phyloP scores from a whole-genome alignment of 2,329 filamentous ascomycete genomes.

The Byssochlamys sp. region DNA sequence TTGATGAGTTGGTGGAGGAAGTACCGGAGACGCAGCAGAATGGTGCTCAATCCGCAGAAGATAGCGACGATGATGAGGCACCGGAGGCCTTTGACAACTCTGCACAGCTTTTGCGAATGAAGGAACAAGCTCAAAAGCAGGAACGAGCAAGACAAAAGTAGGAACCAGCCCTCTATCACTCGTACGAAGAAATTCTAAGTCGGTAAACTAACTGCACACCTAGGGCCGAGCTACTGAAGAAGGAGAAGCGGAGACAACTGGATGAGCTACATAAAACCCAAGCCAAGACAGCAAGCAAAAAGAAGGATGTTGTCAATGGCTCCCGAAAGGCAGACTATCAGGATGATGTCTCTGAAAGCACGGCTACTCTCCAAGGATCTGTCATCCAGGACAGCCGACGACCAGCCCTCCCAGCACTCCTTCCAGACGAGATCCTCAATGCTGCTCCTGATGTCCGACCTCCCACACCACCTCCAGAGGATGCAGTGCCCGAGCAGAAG shows the following conservation, averaged over 20 bases:
- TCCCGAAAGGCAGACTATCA: conserved; percentile 3
- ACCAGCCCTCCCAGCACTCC: conserved; percentile 38
- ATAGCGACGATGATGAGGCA: conserved; percentile 32
- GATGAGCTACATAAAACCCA: conserved; percentile 31
- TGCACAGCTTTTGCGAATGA: conserved; percentile 28
- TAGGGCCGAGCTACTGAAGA: conserved; percentile 30
- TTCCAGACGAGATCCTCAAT: conserved; percentile 44
- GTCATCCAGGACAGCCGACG: conserved; percentile 26
- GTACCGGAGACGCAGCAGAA: conserved; percentile 10
- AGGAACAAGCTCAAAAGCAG: conserved; percentile 29
- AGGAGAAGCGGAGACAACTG: conserved; percentile 31
- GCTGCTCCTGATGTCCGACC: conserved; percentile 36
- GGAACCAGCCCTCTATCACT: conserved; percentile 6
- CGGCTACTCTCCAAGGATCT: conserved; percentile 31
- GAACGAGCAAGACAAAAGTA: conserved; percentile 29
- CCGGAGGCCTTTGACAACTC: conserved; percentile 34
- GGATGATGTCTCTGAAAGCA: conserved; percentile 34
- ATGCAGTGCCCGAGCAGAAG: conserved; percentile 12
- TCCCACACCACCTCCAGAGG: conserved; percentile 36
- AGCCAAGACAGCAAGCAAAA: conserved; percentile 24
- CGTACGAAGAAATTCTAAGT: neutral
- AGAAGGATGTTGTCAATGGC: conserved; percentile 13
- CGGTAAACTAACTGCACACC: conserved; percentile 12
- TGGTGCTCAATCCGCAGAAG: conserved; percentile 13
- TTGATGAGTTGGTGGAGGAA: conserved; percentile 12